Percentiles rank a stretch among this genome's conserved stretches.
phyloP scores from a whole-genome alignment of 768 basidiomycete genomes.

The Phylloporus sp. region DNA sequence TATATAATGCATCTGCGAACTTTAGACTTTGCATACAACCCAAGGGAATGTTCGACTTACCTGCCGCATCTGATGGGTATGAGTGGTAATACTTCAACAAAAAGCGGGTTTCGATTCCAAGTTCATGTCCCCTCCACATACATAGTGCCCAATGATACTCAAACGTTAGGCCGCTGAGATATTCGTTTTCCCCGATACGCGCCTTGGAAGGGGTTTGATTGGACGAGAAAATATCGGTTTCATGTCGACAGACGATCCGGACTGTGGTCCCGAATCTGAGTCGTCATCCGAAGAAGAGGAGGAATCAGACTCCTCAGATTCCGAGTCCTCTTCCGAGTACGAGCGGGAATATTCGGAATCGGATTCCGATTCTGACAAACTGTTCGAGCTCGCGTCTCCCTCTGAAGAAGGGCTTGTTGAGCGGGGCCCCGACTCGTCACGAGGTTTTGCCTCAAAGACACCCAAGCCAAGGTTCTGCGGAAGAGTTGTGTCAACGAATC shows the following conservation, averaged over 20 bases:
- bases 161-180: constrained; percentile 27
- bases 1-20: constrained; percentile 4
- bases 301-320: background rate
- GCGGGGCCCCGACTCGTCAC: constrained; percentile 15
- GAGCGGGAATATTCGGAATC: constrained; percentile 11
- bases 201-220: constrained; percentile 47
- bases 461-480: constrained; percentile 64
- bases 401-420: constrained; percentile 15
- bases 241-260: constrained; percentile 28
- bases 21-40: background rate
- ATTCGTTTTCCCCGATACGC: constrained; percentile 26
- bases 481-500: background rate
- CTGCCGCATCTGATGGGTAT: background rate
- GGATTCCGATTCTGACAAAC: constrained; percentile 11
- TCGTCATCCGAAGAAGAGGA: constrained; percentile 8
- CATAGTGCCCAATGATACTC: background rate
- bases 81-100: background rate
- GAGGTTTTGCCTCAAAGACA: constrained; percentile 44
- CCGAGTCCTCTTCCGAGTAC: constrained; percentile 11
- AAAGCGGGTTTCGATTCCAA: background rate
- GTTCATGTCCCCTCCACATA: background rate
- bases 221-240: constrained; percentile 41
- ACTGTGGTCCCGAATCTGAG: constrained; percentile 14
- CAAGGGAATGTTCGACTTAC: background rate
- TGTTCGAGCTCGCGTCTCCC: background rate